Conservation (phyloP, 1,284 basidiomycete genomes). For the Athelia psychrophila region DNA sequence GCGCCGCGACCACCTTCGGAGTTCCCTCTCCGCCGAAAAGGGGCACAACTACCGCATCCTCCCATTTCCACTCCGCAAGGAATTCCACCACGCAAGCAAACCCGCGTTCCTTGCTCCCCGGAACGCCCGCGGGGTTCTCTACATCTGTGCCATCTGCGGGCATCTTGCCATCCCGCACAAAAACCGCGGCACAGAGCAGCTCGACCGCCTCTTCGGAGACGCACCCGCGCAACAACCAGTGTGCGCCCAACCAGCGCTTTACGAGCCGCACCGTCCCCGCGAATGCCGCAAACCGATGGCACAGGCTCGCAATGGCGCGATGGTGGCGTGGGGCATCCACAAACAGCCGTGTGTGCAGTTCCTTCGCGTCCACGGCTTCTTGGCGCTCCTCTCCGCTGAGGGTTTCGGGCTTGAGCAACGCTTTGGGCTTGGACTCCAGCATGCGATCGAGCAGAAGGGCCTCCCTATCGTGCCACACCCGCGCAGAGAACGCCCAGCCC, state of each 20-base stretch:
- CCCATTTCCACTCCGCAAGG: slow-evolving; percentile 85
- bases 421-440: slow-evolving; percentile 40
- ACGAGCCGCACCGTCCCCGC: slow-evolving; percentile 83
- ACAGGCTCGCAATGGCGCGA: slow-evolving; percentile 75
- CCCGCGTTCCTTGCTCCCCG: slow-evolving; percentile 75
- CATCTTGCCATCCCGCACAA: slow-evolving; percentile 40
- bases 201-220: slow-evolving; percentile 82
- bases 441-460: slow-evolving; percentile 76
- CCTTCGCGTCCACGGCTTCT: slow-evolving; percentile 62
- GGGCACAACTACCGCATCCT: slow-evolving; percentile 60
- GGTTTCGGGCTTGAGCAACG: slow-evolving; percentile 31
- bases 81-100: slow-evolving; percentile 78
- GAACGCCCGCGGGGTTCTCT: slow-evolving; percentile 35
- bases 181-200: slow-evolving; percentile 73
- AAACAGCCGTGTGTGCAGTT: slow-evolving; percentile 69
- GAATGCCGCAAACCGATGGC: slow-evolving; percentile 80
- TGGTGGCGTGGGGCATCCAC: slow-evolving; percentile 84
- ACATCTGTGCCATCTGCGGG: slow-evolving; percentile 27
- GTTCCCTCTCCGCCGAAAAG: slow-evolving; percentile 38
- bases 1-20: slow-evolving; percentile 22
- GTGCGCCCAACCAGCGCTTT: slow-evolving; percentile 91
- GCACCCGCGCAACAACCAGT: slow-evolving; percentile 79
- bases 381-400: slow-evolving; percentile 47
- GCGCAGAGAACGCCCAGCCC: slow-evolving; percentile 86
- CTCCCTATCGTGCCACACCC: slow-evolving; percentile 90